Evolutionary conservation across 768 basidiomycete genomes (phyloP).

Genomic region (Kwoniella dendrophila): DNA sequence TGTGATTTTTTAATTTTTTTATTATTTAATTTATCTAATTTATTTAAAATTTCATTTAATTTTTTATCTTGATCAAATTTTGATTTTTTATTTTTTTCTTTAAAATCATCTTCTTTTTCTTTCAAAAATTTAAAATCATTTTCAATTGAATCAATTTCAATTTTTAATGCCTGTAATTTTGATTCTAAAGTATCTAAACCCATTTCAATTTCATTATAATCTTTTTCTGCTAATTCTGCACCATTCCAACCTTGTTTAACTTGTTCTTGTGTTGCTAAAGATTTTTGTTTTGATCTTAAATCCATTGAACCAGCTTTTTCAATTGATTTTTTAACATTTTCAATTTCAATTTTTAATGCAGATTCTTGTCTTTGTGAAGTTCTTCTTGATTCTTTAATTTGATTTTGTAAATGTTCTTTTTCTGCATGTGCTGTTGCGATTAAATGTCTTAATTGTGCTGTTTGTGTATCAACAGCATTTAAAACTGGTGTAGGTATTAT

Average conservation of each 20-base stretch:
- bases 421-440: constrained; percentile 69
- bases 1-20: constrained; percentile 46
- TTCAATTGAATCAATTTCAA: constrained; percentile 39
- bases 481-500: constrained; percentile 39
- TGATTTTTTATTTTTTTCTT: constrained; percentile 42
- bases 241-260: constrained; percentile 73
- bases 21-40: constrained; percentile 46
- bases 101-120: constrained; percentile 42
- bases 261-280: constrained; percentile 83
- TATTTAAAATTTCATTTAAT: constrained; percentile 37
- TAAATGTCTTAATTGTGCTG: constrained; percentile 63
- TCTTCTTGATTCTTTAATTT: constrained; percentile 75
- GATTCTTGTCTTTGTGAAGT: constrained; percentile 84
- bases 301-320: constrained; percentile 78
- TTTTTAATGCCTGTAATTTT: constrained; percentile 30
- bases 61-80: constrained; percentile 48
- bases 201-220: constrained; percentile 58
- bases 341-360: constrained; percentile 78
- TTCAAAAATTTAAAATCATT: constrained; percentile 33
- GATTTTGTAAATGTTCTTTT: constrained; percentile 67
- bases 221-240: constrained; percentile 60
- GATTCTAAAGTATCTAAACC: constrained; percentile 59
- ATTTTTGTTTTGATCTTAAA: constrained; percentile 79
- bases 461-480: constrained; percentile 44
- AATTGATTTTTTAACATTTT: constrained; percentile 75